Evolutionary conservation across 306 rosid genomes (phyloP), one percentile per base, ranked within the genome.

Genomic region (Pyrus pyrifolia): DNA sequence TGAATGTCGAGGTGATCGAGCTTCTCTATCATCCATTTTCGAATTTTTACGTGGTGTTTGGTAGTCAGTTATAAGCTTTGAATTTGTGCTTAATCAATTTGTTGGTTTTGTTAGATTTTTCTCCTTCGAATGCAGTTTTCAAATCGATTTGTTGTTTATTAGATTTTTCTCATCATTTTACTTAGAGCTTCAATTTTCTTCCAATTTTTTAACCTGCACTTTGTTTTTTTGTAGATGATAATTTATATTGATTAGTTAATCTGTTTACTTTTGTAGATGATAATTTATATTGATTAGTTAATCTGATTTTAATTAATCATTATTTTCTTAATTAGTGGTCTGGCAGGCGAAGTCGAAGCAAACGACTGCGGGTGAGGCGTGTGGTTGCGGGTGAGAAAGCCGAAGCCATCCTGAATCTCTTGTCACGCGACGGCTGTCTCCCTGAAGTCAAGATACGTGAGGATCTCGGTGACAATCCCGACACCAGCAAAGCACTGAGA

Each of bases 401-500:
- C 6, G 92, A 95, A 22, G 92, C 91, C 10, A 95, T 95, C 76
- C 45, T 95, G 87, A 83, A 77, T 68, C 51, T 90, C 60, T 96
- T 95, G 72, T 84, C 96, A 62, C 65, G 73, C 18, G 90, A 92
- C 19, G 77, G 88, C 64, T 86, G 88, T 55, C 86, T 80, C 23
- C 90, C 99, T 14, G 98, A 95, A 78, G 76, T 87, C 73, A 87
- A 65, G 81, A 95, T 95, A 18, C 99, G 97, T 58, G 87, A 88
- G 82, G 68, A 81, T 65, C 87, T 92, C 51, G 99, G 97, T 42
- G 97, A 95, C 82, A 89, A 88, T 72, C 99, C 97, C n/a, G 97
- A 95, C 84, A 92, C 97, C 21, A 95, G 99, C 92, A 95, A 92
- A 83, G 97, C 99, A 68, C 96, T 95, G 38, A 81, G 99, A 92